Evolutionary conservation across 2,329 filamentous ascomycete genomes (phyloP), one percentile per base, ranked within the genome.

Genomic region (Diaporthe australafricana): DNA sequence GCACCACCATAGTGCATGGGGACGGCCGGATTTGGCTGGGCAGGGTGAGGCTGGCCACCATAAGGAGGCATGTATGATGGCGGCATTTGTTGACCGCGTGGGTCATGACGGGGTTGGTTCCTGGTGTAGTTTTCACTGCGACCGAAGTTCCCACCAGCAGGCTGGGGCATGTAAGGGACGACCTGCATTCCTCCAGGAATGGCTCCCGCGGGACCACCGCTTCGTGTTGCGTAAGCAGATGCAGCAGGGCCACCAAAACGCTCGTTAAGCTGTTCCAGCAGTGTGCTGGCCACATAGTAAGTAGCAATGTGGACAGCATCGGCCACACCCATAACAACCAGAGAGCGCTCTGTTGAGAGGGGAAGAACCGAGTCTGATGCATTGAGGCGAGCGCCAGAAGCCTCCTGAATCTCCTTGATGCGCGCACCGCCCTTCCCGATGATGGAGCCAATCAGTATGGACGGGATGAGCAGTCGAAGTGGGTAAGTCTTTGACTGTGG

Each of bases 261-360:
- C 82, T 99, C 96, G 68, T 96, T 98, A 72, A 99, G 88, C 84
- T 99, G 96, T 86, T 99, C 96, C 60, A 97, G 92, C 32, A 99
- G 89, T n/a, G 96, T 99, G 83, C 96, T 97, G 70, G 95, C 96
- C 75, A 99, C 95, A 80, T 99, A 99, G 86, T 98, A 99, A 47
- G 96, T 98, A 62, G 96, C 96, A 82, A 99, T 99, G 84, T 99
- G 96, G 62, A 99, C 96, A 72, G 96, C 96, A 85, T 99, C 96
- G 68, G 96, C 96, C 72, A 99, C 96, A 81, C 96, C 96, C 83
- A 98, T 94, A 38, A 99, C 95, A 66, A 99, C 96, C 62, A 99
- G 90, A n/a, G 96, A 98, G 60, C 96, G 94, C 85, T 99, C 96
- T 72, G 95, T 97, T 22, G 96, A 99, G 73, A 98, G 89, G 62